Percentiles rank a stretch among this genome's conserved stretches.
Evolutionary conservation across 306 rosid species (phyloP).

Genomic region (Acacia melanoxylon): DNA sequence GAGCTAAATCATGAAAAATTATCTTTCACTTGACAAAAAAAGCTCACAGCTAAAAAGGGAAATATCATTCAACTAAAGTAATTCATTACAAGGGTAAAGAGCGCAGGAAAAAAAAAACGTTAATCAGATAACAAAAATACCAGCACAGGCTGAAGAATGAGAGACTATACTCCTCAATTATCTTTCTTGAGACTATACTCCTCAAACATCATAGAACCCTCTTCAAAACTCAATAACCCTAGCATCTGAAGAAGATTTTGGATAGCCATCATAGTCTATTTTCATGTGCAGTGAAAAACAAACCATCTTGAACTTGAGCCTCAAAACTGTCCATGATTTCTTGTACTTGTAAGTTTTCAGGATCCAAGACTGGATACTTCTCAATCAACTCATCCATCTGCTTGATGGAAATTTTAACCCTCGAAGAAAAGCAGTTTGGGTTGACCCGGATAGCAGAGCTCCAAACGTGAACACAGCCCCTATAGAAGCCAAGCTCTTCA

Average conservation of each 20-base stretch:
- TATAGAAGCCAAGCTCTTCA: conserved; percentile 79
- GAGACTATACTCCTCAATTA: not conserved
- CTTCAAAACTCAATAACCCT: conserved; percentile 49
- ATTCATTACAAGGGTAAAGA: not conserved
- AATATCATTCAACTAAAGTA: not conserved
- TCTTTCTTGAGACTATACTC: no score
- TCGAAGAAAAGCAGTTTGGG: conserved; percentile 46
- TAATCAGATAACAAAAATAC: not conserved
- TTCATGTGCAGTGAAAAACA: conserved; percentile 68
- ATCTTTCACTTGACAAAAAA: not conserved
- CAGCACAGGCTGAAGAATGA: not conserved
- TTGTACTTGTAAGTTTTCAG: conserved; percentile 63
- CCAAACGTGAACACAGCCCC: conserved; percentile 69
- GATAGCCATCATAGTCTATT: conserved; percentile 62
- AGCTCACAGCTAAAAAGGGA: not conserved
- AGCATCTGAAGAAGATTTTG: conserved; percentile 43
- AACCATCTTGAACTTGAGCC: conserved; percentile 68
- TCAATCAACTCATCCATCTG: conserved; percentile 72
- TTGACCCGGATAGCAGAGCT: conserved; percentile 49
- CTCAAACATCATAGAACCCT: not conserved
- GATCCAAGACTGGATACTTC: conserved; percentile 71
- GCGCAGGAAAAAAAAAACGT: not conserved
- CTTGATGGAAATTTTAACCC: conserved; percentile 48
- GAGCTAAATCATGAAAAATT: not conserved
- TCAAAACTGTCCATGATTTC: conserved; percentile 67